Percentiles rank a stretch among this genome's conserved stretches.
phyloP scores from a whole-genome alignment of 257 asterid genomes.

The Cordia subcordata region DNA sequence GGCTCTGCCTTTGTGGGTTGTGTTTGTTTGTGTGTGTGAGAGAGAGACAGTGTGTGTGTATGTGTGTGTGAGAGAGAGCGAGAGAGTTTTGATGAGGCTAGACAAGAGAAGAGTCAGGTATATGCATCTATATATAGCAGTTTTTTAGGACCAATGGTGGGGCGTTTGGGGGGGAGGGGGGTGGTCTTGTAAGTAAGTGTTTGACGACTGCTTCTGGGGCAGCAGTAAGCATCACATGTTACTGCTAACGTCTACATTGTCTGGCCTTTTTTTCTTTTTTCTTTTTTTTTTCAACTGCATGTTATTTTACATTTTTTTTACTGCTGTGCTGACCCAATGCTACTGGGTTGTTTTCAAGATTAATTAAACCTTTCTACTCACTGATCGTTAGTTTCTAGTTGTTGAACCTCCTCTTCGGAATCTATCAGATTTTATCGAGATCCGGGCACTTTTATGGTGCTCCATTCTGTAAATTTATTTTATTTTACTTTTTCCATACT shows the following conservation, averaged over 20 bases:
- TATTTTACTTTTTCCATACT: slow-evolving; percentile 4
- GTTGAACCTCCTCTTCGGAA: background rate
- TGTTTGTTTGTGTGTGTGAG: slow-evolving; percentile 4
- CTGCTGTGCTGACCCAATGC: background rate
- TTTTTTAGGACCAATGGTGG: background rate
- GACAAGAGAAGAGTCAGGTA: slow-evolving; percentile 21
- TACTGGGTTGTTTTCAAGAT: background rate
- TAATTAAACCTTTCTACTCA: background rate
- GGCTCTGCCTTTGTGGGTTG: slow-evolving; percentile 1
- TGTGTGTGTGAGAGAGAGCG: background rate
- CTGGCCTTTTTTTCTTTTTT: slow-evolving; percentile 24
- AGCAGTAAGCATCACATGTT: slow-evolving; percentile 38
- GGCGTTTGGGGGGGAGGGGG: background rate
- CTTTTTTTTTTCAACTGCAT: background rate
- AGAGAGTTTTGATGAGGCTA: slow-evolving; percentile 2
- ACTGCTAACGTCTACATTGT: slow-evolving; percentile 39
- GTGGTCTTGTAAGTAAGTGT: background rate
- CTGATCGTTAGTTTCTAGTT: background rate
- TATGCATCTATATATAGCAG: slow-evolving; percentile 43
- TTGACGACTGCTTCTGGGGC: slow-evolving; percentile 36
- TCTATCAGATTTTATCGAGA: slow-evolving; percentile 18
- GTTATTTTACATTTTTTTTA: background rate
- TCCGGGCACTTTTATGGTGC: slow-evolving; percentile 11
- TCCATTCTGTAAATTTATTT: slow-evolving; percentile 12
- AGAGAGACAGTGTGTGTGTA: background rate